These are phyloP conservation scores for Penicillium goetzii DNA, from an alignment of 495 filamentous ascomycete species.

Conservation along the genomic window DNA sequence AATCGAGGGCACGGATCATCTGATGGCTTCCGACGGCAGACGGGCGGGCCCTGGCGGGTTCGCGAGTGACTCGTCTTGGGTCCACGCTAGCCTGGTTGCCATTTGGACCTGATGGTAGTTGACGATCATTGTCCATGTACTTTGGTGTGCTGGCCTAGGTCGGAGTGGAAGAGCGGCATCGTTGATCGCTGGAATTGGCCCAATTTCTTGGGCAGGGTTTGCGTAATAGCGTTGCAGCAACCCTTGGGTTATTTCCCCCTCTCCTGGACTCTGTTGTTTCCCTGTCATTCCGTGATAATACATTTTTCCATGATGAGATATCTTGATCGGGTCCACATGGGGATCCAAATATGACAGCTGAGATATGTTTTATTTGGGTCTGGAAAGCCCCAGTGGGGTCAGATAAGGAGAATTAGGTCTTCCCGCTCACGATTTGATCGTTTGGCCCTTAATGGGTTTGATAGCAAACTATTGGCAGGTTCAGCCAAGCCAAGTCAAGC, in stretches of 20 bases:
- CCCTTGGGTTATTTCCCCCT: background rate
- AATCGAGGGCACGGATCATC: background rate
- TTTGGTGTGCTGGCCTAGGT: background rate
- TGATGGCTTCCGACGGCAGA: background rate
- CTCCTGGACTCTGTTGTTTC: background rate
- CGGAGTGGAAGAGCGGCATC: background rate
- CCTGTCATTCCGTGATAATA: background rate
- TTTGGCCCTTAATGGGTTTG: background rate
- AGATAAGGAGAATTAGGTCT: background rate
- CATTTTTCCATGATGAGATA: background rate
- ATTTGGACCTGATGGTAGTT: no score
- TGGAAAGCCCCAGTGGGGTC: background rate
- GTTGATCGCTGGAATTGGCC: slow-evolving; percentile 1
- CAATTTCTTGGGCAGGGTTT: background rate
- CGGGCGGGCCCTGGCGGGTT: background rate
- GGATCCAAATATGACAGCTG: slow-evolving; percentile 16
- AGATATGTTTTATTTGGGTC: slow-evolving; percentile 7
- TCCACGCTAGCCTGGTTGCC: background rate
- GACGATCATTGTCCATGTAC: background rate
- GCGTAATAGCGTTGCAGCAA: background rate
- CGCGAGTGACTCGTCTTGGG: background rate
- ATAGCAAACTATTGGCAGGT: background rate
- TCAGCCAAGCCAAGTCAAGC: background rate
- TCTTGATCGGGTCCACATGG: slow-evolving; percentile 7
- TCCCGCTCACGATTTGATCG: background rate